phyloP scores from a whole-genome alignment of 257 asterid species.

The Solanum lycopersicoides region DNA sequence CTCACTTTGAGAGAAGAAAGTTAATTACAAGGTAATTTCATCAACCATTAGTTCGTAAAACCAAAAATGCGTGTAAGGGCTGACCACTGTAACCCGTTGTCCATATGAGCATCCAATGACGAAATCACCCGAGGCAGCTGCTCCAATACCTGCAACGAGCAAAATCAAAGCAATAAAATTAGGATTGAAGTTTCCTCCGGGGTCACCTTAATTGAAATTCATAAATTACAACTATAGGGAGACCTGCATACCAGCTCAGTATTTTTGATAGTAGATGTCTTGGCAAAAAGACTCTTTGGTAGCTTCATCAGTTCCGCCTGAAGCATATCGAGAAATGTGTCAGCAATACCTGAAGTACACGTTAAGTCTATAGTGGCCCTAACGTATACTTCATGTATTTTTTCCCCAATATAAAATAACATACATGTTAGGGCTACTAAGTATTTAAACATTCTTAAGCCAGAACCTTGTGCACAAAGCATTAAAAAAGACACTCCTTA shows the following conservation, averaged over 20 bases:
- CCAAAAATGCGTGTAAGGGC: not conserved
- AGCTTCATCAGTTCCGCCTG: slow-evolving; percentile 70
- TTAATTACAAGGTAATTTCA: not conserved
- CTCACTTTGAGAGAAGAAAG: not conserved
- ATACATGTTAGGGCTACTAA: not conserved
- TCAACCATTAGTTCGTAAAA: not conserved
- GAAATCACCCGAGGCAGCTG: slow-evolving; percentile 76
- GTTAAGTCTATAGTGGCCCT: not conserved
- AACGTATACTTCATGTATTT: not conserved
- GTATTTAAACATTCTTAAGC: not conserved
- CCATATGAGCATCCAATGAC: slow-evolving; percentile 67
- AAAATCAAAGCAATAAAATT: not conserved
- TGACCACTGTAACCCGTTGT: slow-evolving; percentile 60
- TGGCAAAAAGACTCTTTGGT: slow-evolving; percentile 67
- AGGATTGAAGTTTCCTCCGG: not conserved
- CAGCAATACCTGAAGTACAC: not conserved
- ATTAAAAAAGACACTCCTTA: not conserved
- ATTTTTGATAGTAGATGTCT: slow-evolving; percentile 48
- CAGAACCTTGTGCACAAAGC: not conserved
- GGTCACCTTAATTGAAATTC: not conserved
- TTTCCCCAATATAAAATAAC: not conserved
- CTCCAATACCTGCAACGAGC: slow-evolving; percentile 42
- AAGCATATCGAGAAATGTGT: not conserved
- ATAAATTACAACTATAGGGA: not conserved
- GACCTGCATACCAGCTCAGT: slow-evolving; percentile 45